Percentiles rank a stretch among this genome's conserved stretches.
Conservation (phyloP, 768 basidiomycete species). For the Pleurotus djamor region DNA sequence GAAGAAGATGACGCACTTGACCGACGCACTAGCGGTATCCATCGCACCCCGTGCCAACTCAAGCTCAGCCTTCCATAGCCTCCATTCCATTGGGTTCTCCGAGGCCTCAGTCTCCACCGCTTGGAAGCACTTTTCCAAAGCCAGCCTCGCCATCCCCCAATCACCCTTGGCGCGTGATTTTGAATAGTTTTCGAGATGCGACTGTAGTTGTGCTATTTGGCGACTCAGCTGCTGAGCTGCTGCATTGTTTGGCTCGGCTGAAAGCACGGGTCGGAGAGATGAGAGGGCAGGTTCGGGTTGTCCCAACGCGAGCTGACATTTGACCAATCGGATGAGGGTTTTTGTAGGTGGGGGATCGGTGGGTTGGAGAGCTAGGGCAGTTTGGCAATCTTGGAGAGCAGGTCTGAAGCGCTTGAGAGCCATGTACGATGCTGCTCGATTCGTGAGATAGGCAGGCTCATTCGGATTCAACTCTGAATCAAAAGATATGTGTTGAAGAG, state of each 20-base stretch:
- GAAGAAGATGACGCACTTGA: constrained; percentile 53
- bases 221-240: constrained; percentile 59
- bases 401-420: constrained; percentile 71
- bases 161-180: constrained; percentile 55
- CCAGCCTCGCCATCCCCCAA: constrained; percentile 78
- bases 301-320: constrained; percentile 83
- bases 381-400: constrained; percentile 80
- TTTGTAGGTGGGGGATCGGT: constrained; percentile 57
- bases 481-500: neutral
- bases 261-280: constrained; percentile 58
- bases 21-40: constrained; percentile 73
- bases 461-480: constrained; percentile 50
- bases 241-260: constrained; percentile 60
- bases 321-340: constrained; percentile 78
- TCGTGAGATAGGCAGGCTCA: constrained; percentile 79
- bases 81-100: constrained; percentile 78
- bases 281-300: constrained; percentile 64
- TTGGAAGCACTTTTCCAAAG: constrained; percentile 75
- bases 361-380: constrained; percentile 65
- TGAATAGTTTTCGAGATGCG: constrained; percentile 65
- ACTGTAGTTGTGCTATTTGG: constrained; percentile 59
- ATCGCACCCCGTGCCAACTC: constrained; percentile 68
- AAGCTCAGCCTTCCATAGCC: constrained; percentile 75
- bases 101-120: constrained; percentile 73
- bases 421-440: constrained; percentile 87